These are phyloP conservation scores for Aspergillus oerlinghausenensis DNA, from an alignment of 2,329 filamentous ascomycete species.

Conservation along the genomic window DNA sequence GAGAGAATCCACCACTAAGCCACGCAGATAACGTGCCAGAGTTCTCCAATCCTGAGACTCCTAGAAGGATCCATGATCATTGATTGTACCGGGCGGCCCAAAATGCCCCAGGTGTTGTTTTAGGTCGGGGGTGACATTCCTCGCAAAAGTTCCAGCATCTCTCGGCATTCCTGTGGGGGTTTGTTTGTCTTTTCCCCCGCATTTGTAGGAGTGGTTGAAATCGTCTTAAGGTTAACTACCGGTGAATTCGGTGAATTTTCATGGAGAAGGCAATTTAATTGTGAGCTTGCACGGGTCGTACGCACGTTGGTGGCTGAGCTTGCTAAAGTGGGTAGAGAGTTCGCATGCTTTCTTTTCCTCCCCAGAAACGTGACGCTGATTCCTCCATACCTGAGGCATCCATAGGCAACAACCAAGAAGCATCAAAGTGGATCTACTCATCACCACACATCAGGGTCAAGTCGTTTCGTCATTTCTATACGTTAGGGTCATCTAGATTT, in stretches of 20 bases:
- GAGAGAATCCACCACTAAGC: conserved; percentile 11
- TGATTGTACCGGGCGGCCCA: neutral
- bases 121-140: conserved; percentile 4
- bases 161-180: neutral
- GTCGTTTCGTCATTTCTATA: conserved; percentile 12
- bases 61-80: neutral
- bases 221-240: neutral
- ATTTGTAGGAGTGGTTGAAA: neutral
- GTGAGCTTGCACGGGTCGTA: neutral
- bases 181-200: neutral
- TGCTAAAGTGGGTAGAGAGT: neutral
- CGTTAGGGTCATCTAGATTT: conserved; percentile 12
- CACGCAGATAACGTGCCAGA: neutral
- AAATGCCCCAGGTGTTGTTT: neutral
- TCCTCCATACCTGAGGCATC: neutral
- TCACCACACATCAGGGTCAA: neutral
- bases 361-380: neutral
- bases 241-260: neutral
- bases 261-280: too few relatives aligned
- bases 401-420: neutral
- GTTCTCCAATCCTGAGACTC: neutral
- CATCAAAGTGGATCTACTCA: neutral
- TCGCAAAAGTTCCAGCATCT: neutral
- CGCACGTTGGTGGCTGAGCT: neutral
- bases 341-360: neutral